Conservation (phyloP, 1,139 yeast species). For the Candida neerlandica region DNA sequence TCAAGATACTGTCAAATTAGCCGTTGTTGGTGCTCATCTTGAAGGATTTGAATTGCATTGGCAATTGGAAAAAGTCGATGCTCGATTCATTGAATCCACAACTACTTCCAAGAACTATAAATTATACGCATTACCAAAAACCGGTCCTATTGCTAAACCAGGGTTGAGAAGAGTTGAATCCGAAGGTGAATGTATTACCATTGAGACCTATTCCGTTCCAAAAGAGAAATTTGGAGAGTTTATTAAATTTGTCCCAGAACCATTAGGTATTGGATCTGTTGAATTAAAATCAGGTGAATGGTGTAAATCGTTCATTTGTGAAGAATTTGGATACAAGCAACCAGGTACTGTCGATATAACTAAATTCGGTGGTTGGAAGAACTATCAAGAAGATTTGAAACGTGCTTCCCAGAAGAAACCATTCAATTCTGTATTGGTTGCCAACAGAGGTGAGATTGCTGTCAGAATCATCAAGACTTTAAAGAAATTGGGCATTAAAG, state of each 20-base stretch:
- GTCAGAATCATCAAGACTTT: conserved; percentile 89
- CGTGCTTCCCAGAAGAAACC: conserved; percentile 47
- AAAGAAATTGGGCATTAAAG: conserved; percentile 71
- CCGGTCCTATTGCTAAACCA: conserved; percentile 84
- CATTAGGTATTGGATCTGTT: conserved; percentile 91
- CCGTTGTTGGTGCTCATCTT: conserved; percentile 96
- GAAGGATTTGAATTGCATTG: conserved; percentile 88
- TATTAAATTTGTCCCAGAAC: conserved; percentile 87
- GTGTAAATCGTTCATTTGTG: conserved; percentile 94
- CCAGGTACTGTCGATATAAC: conserved; percentile 81
- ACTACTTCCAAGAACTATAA: conserved; percentile 73
- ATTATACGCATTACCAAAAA: conserved; percentile 79
- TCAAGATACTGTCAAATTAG: conserved; percentile 52
- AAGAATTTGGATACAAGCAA: conserved; percentile 75
- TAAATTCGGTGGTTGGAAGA: conserved; percentile 83
- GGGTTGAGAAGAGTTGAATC: conserved; percentile 73
- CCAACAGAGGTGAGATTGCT: conserved; percentile 98
- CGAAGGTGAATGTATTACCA: conserved; percentile 60
- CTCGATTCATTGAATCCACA: conserved; percentile 67
- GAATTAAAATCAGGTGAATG: conserved; percentile 77
- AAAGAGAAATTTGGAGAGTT: conserved; percentile 75
- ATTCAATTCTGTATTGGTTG: conserved; percentile 83
- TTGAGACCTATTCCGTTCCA: conserved; percentile 87
- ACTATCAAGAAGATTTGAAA: conserved; percentile 52
- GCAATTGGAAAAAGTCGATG: conserved; percentile 88